A percentile compares a stretch with the other conserved stretches of the same genome.
These are phyloP conservation scores for Melastoma malabathricum DNA, from an alignment of 345 rosid genomes.

Conservation along the genomic window DNA sequence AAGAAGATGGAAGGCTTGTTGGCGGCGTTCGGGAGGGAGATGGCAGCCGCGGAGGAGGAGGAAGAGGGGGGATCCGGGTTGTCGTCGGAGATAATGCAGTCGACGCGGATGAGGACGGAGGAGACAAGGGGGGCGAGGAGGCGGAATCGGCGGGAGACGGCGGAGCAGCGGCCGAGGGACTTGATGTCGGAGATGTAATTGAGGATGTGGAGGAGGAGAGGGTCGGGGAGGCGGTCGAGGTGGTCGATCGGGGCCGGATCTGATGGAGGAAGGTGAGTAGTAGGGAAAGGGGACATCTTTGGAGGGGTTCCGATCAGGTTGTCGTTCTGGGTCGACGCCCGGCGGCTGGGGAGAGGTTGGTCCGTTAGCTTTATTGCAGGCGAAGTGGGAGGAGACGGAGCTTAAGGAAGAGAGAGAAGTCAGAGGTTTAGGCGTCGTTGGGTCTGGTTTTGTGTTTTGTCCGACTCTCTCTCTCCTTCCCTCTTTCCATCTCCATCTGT, in stretches of 20 bases:
- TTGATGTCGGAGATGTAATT: slow-evolving; percentile 87
- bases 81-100: slow-evolving; percentile 88
- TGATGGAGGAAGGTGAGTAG: background rate
- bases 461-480: background rate
- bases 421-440: too few relatives aligned
- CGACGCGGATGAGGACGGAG: slow-evolving; percentile 77
- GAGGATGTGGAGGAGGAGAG: slow-evolving; percentile 62
- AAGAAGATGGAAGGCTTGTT: slow-evolving; percentile 24
- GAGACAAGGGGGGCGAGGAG: slow-evolving; percentile 71
- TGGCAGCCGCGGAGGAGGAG: slow-evolving; percentile 10
- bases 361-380: too few relatives aligned
- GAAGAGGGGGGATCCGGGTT: slow-evolving; percentile 25
- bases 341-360: slow-evolving; percentile 11
- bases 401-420: too few relatives aligned
- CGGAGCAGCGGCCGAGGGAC: slow-evolving; percentile 84
- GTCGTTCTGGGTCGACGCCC: background rate
- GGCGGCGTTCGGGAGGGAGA: slow-evolving; percentile 14
- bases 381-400: too few relatives aligned
- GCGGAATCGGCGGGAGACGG: slow-evolving; percentile 66
- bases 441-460: background rate
- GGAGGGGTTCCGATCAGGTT: slow-evolving; percentile 13
- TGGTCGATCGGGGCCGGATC: slow-evolving; percentile 31
- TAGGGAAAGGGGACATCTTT: slow-evolving; percentile 36
- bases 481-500: background rate
- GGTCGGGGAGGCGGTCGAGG: slow-evolving; percentile 78